Evolutionary conservation across 129 eudicot genomes (phyloP), one percentile per base, ranked within the genome.

Genomic region (Erigeron canadensis): DNA sequence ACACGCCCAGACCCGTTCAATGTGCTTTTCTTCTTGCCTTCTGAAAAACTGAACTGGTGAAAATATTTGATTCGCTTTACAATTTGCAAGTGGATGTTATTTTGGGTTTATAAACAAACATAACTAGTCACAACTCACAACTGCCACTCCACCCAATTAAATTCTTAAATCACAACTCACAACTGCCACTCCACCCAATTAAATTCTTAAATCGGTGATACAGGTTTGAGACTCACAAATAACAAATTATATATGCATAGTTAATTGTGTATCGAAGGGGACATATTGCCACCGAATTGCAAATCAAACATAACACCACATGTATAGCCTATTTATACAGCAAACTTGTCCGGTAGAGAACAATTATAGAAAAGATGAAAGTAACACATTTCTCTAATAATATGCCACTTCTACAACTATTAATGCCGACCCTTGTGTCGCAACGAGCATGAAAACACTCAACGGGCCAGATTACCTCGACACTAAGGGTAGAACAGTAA

Each of bases 381-480:
- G 10, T 64, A 28, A 28, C 66, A 75, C 56, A 45, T 47, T 17
- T 22, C 38, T 45, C 56, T 61, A 60, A 45, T 42, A 43, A 44
- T 57, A 23, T 12, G 44, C 9, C 19, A 39, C 70, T 34, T 18
- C 18, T 37, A 38, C 53, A 46, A 61, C 23, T 72, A 72, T 15
- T 6, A 18, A 4, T 16, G 18, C 41, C n/a, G 40, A 11, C 34
- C 34, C 59, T 45, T 46, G 45, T 48, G 17, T 38, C 38, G 71
- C 63, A 48, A 38, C 9, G 41, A 63, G 63, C 50, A 45, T 46
- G 38, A 48, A 37, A 46, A 45, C 50, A 45, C 53, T 55, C 19
- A 5, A 57, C 41, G 23, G 41, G 68, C 68, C 75, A 76, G 63
- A 58, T 60, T 50, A 57, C 54, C 63, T 19, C 71, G 39, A 21